Evolutionary conservation across 192 early-diverging fungal species (phyloP), one percentile per base, ranked within the genome.

Genomic region (Linnemannia schmuckeri): DNA sequence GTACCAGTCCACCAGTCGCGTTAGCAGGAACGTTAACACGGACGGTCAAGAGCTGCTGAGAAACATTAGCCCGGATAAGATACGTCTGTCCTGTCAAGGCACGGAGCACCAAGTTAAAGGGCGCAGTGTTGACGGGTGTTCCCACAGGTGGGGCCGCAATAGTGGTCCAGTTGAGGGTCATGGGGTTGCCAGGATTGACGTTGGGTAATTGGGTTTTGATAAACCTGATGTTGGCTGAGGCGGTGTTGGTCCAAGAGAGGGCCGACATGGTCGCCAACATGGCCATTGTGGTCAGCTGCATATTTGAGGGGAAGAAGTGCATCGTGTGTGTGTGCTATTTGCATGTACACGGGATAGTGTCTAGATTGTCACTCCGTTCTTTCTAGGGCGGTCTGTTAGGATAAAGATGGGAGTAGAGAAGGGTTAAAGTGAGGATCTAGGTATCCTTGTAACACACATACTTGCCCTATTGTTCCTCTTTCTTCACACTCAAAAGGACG

Each of bases 1-100:
- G 15, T 78, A 83, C 82, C 9, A 70, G n/a, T 66, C 85, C 85
- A 37, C 85, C 85, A 1, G 85, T 87, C 20, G 79, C 85, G 3
- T 24, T 9, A 18, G 5, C 12, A 41, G 85, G 85, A 7, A 87
- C 41, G 40, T 17, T 66, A 46, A 78, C 80, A 4, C n/a, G 42
- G 35, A 71, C 6, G 8, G 37, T 40, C 15, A 74, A 41, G 0
- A 57, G 57, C 0, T 35, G 30, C 52, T 87, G 85, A 4, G 42
- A 8, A 7, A 87, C 63, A 3, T 6, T n/a, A 2, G 54, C 7
- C 20, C 47, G 33, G 30, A 87, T 54, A 20, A 74, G 54, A 41
- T 87, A 81, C 4, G 1, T 2, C 52, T 87, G 85, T 30, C 85
- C 85, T 5, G 55, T 55, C 17, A 78, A 41, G 46, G 85, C 85